Evolutionary conservation across 2,329 filamentous ascomycete genomes (phyloP), one percentile per base, ranked within the genome.

Genomic region (Colletotrichum orchidophilum): DNA sequence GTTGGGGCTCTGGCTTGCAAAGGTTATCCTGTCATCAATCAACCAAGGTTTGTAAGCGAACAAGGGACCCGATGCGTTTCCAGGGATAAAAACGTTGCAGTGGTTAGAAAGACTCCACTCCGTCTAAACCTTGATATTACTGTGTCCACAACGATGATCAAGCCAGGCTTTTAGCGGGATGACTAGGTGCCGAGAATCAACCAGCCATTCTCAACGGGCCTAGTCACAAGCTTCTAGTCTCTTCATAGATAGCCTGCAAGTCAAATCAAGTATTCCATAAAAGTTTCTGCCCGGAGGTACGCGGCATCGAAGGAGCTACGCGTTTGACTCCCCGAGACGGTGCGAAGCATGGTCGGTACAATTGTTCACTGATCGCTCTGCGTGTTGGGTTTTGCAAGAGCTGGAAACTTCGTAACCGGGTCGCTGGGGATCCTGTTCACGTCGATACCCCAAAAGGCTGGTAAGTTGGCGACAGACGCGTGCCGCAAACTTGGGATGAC

Each of bases 401-500:
- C 18, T 46, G 39, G 21, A 11, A 18, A 46, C 18, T 21, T 18
- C 39, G 39, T 21, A 46, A 46, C 39, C 18, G 18, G 39, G 18
- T 46, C 39, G 39, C 39, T 46, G 46, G 61, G 66, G 27, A 46
- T n/a, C 62, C 66, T 15, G 18, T 49, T n/a, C 29, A 26, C 8
- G 3, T 9, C 9, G 46, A 50, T 11, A 13, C 39, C n/a, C 68
- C 63, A 39, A 53, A 31, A 52, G 67, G 33, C 46, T 66, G 62
- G 46, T 66, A 67, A 55, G 42, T 71, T 59, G 58, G 64, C 68
- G 68, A 68, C 42, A 71, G 58, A 63, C 69, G 69, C 69, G 69
- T 55, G 63, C 53, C 64, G 59, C 33, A 15, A 15, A 63, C 52
- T 54, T 63, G 39, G 58, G 64, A 71, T 27, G 53, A 67, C 26